phyloP scores from a whole-genome alignment of 345 rosid species.

The Eucalyptus microcorys region DNA sequence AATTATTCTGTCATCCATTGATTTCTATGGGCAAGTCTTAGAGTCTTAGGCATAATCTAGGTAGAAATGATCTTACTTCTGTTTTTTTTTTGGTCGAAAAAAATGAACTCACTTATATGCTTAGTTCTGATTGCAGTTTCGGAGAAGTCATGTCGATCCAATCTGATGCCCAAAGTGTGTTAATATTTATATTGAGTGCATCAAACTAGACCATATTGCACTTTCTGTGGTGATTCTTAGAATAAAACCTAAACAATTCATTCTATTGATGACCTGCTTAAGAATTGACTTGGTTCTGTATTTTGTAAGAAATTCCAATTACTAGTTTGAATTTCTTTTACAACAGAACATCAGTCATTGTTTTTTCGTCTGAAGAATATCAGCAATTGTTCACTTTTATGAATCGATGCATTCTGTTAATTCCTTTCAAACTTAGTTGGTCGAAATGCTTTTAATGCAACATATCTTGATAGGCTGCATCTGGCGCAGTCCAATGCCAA shows the following conservation, averaged over 20 bases:
- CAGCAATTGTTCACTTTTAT: neutral
- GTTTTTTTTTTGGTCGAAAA: neutral
- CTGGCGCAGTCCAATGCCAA: conserved; percentile 98
- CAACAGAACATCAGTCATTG: neutral
- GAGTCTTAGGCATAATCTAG: neutral
- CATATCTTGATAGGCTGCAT: conserved; percentile 59
- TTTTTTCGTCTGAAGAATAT: neutral
- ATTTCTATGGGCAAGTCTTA: neutral
- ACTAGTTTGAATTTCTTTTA: neutral
- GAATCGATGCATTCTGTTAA: neutral
- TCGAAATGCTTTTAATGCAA: neutral
- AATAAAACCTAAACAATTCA: neutral
- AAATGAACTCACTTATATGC: neutral
- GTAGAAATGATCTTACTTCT: neutral
- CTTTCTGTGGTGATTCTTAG: neutral
- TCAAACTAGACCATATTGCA: neutral
- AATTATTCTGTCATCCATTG: neutral
- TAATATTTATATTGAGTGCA: neutral
- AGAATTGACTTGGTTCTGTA: neutral
- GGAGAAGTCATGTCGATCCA: neutral
- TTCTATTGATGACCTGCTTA: neutral
- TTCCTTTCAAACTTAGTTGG: neutral
- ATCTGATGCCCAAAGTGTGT: neutral
- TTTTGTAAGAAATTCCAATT: neutral
- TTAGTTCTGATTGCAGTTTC: neutral